Conservation (phyloP, 2,329 filamentous ascomycete species). For the Talaromyces sp. region DNA sequence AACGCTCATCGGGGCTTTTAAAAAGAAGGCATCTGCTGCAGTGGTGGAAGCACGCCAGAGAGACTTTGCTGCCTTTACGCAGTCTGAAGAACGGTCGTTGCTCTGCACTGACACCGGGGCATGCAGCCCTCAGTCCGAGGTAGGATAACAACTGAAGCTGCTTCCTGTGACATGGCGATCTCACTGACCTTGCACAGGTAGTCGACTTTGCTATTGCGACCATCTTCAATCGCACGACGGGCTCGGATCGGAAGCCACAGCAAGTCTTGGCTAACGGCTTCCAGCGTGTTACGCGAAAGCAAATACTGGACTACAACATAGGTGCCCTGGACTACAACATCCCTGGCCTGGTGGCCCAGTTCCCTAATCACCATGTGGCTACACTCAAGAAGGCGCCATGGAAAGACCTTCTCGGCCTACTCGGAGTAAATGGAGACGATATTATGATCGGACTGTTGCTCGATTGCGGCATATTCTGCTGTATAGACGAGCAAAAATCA, state of each 20-base stretch:
- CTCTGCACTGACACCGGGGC: conserved; percentile 32
- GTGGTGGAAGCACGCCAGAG: conserved; percentile 40
- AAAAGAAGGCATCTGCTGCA: conserved; percentile 23
- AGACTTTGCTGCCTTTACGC: conserved; percentile 57
- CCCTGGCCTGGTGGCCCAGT: conserved; percentile 58
- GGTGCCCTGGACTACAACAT: conserved; percentile 44
- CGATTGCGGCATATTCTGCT: conserved; percentile 69
- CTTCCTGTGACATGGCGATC: background rate
- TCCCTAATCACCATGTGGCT: conserved; percentile 65
- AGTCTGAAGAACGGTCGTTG: conserved; percentile 46
- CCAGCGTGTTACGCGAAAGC: conserved; percentile 42
- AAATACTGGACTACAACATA: conserved; percentile 21
- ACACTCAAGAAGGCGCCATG: conserved; percentile 66
- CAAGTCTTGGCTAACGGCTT: conserved; percentile 84
- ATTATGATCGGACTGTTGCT: conserved; percentile 74
- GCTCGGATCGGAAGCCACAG: conserved; percentile 49
- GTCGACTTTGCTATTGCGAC: conserved; percentile 72
- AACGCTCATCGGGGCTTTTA: conserved; percentile 56
- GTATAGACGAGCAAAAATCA: conserved; percentile 52
- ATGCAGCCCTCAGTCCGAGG: conserved; percentile 55
- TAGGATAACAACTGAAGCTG: background rate
- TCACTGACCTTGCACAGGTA: conserved; percentile 39
- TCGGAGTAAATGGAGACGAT: conserved; percentile 68
- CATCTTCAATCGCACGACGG: conserved; percentile 59
- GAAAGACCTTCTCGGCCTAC: conserved; percentile 65